Evolutionary conservation across 2,329 filamentous ascomycete genomes (phyloP).

Genomic region (Fusarium euwallaceae): DNA sequence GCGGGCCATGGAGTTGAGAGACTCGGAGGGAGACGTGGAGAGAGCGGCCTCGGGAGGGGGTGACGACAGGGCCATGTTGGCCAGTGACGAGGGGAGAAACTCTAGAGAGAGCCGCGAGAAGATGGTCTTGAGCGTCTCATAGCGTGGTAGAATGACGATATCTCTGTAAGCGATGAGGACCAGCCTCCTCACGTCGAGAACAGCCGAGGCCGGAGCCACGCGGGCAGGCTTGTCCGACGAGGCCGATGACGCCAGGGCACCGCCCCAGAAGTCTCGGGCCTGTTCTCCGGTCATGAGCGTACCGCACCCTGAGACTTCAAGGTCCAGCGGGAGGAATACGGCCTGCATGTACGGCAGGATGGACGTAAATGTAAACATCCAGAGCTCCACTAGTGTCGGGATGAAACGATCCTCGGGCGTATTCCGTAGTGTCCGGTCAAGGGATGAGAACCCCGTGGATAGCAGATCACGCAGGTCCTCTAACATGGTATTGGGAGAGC

Average conservation of each 20-base stretch:
- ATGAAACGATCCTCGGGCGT: conserved; percentile 91
- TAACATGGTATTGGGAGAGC: conserved; percentile 77
- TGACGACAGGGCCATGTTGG: conserved; percentile 65
- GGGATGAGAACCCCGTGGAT: conserved; percentile 83
- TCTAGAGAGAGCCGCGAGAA: conserved; percentile 92
- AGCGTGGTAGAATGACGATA: conserved; percentile 86
- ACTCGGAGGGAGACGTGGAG: conserved; percentile 65
- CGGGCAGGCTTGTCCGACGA: conserved; percentile 50
- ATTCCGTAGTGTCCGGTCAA: conserved; percentile 85
- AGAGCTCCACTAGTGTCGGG: conserved; percentile 90
- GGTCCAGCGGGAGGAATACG: conserved; percentile 91
- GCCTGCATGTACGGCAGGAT: conserved; percentile 95
- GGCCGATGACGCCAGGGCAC: conserved; percentile 64
- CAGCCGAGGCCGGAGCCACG: conserved; percentile 63
- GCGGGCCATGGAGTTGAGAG: conserved; percentile 61
- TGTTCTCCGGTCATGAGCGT: conserved; percentile 82
- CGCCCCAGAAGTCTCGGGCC: conserved; percentile 91
- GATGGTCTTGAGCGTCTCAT: conserved; percentile 88
- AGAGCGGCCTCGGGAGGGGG: conserved; percentile 65
- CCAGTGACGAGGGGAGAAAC: conserved; percentile 70
- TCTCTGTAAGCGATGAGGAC: conserved; percentile 92
- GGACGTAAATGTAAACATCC: conserved; percentile 91
- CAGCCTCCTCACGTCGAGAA: conserved; percentile 88
- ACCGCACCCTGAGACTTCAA: conserved; percentile 91
- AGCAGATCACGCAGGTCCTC: conserved; percentile 83